Evolutionary conservation across 148 eudicot genomes (phyloP).

Genomic region (Fallopia convolvulus): DNA sequence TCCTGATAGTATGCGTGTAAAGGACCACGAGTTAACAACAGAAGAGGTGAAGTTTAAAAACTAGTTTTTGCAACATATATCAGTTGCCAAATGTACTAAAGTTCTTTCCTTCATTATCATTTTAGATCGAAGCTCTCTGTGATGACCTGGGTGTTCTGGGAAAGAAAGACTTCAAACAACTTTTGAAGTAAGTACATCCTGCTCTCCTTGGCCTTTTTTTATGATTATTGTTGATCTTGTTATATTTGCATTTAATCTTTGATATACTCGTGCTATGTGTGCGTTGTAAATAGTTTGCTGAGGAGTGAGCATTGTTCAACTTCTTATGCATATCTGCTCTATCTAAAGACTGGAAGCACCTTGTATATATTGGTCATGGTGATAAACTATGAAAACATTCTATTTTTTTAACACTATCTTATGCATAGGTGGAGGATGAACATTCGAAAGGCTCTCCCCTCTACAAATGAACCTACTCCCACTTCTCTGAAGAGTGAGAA

Average conservation of each 20-base stretch:
- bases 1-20: slow-evolving; percentile 48
- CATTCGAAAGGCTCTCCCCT: slow-evolving; percentile 63
- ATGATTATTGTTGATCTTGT: not conserved
- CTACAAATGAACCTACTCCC: slow-evolving; percentile 28
- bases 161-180: slow-evolving; percentile 91
- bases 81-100: not conserved
- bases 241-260: not conserved
- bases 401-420: not conserved
- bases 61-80: slow-evolving; percentile 6
- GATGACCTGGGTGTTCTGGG: slow-evolving; percentile 83
- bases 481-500: slow-evolving; percentile 20
- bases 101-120: slow-evolving; percentile 5
- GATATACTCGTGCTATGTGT: not conserved
- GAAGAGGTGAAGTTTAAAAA: slow-evolving; percentile 52
- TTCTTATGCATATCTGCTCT: not conserved
- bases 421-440: slow-evolving; percentile 65
- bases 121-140: slow-evolving; percentile 66
- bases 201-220: not conserved
- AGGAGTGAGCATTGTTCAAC: not conserved
- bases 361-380: not conserved
- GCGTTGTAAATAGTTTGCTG: not conserved
- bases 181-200: slow-evolving; percentile 53
- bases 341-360: not conserved
- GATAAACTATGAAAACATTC: not conserved
- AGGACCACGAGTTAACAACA: slow-evolving; percentile 62